Percentiles rank a stretch among this genome's conserved stretches.
Evolutionary conservation across 495 filamentous ascomycete genomes (phyloP).

Genomic region (Penicillium desertorum): DNA sequence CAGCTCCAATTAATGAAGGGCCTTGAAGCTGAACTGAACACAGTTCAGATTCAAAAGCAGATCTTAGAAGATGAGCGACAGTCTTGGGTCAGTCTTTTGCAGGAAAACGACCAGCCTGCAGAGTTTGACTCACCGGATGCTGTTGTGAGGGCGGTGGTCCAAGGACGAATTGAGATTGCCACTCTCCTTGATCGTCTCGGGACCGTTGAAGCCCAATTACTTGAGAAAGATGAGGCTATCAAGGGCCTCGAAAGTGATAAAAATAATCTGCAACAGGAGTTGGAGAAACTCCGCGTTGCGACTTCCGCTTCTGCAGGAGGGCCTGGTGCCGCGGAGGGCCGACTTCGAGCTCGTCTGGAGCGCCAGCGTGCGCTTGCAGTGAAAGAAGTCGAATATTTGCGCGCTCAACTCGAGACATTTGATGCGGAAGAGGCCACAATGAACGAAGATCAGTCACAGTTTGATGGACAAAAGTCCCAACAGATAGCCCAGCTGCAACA

Average conservation of each 20-base stretch:
- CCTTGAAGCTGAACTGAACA: slow-evolving; percentile 70
- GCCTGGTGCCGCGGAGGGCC: slow-evolving; percentile 46
- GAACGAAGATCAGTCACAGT: slow-evolving; percentile 62
- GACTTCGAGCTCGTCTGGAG: slow-evolving; percentile 70
- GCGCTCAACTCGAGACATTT: slow-evolving; percentile 87
- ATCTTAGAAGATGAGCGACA: slow-evolving; percentile 82
- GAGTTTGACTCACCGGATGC: slow-evolving; percentile 86
- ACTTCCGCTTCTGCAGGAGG: slow-evolving; percentile 35
- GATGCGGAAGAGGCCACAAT: slow-evolving; percentile 87
- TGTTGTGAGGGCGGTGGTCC: slow-evolving; percentile 79
- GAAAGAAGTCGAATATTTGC: slow-evolving; percentile 91
- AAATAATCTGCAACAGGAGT: slow-evolving; percentile 55
- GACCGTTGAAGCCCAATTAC: slow-evolving; percentile 70
- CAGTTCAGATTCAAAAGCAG: slow-evolving; percentile 77
- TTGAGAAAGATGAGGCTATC: slow-evolving; percentile 77
- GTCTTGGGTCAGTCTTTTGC: slow-evolving; percentile 84
- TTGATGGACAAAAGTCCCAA: slow-evolving; percentile 71
- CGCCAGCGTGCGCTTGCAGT: slow-evolving; percentile 78
- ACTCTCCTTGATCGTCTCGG: slow-evolving; percentile 76
- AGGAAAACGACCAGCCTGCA: slow-evolving; percentile 60
- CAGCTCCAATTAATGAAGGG: slow-evolving; percentile 73
- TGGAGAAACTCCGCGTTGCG: slow-evolving; percentile 63
- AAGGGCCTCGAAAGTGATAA: slow-evolving; percentile 69
- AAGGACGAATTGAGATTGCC: slow-evolving; percentile 75
- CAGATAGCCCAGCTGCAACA: slow-evolving; percentile 81